Evolutionary conservation across 352 stramenopile genomes (phyloP), one percentile per base, ranked within the genome.

Genomic region (Globisporangium iwayamae): DNA sequence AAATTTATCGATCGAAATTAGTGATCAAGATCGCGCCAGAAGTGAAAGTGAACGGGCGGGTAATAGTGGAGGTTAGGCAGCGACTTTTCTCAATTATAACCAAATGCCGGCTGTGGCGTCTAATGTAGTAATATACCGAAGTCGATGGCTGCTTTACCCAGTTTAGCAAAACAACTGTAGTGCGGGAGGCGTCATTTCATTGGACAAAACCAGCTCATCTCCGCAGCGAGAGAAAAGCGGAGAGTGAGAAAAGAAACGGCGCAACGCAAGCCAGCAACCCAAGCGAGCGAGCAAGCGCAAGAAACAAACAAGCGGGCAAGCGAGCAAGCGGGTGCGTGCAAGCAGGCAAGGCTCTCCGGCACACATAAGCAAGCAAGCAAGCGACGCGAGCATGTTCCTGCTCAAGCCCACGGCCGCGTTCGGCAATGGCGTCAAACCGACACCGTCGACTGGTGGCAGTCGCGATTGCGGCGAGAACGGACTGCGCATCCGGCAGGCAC

Each of bases 341-440:
- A 34, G 47, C 28, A 5, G 11, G 25, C 36, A 41, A 16, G 36
- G 36, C 36, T 41, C 9, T 41, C 9, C 11, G 36, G 36, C 11
- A 11, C 28, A 14, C 16, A 20, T n/a, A 32, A 4, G 16, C 22
- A 38, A n/a, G 22, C 41, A 32, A 4, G 16, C 22, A 25, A n/a
- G 34, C 30, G 36, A 34, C 48, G 8, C 48, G 52, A 56, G 50
- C 60, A 85, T 85, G 76, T 83, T 85, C 65, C 68, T 85, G 56
- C 73, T 85, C 56, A 79, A 83, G 55, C 76, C 76, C 43, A 67
- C 64, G 55, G 25, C 51, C 22, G 10, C 39, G 48, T 25, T n/a
- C 56, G 14, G 30, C 30, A 36, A 43, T 22, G 51, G 30, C 9
- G 9, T 8, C 30, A 18, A 16, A 13, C 8, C 20, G 5, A 32